phyloP scores from a whole-genome alignment of 805 yeast species.

The Yamadazyma sp. region DNA sequence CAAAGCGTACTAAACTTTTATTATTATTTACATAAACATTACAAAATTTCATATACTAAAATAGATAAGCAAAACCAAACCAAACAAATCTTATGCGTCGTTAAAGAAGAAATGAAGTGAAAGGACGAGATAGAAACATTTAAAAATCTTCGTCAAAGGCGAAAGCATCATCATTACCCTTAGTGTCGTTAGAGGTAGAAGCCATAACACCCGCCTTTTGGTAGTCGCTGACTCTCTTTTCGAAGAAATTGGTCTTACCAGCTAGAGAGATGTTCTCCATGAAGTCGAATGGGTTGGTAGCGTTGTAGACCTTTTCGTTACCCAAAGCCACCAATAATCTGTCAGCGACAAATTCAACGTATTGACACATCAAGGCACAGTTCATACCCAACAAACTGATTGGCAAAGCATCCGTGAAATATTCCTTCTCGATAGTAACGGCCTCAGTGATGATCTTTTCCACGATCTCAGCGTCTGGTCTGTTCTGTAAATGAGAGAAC shows the following conservation, averaged over 20 bases:
- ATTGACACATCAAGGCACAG: conserved; percentile 90
- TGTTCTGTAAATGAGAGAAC: conserved; percentile 88
- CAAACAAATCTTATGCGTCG: conserved; percentile 6
- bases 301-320: conserved; percentile 83
- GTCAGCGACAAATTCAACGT: conserved; percentile 97
- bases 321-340: conserved; percentile 90
- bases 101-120: conserved; percentile 7
- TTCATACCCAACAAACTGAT: conserved; percentile 94
- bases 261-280: conserved; percentile 98
- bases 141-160: conserved; percentile 93
- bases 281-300: conserved; percentile 92
- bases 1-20: conserved; percentile 1
- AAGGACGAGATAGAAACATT: neutral
- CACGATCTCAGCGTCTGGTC: conserved; percentile 78
- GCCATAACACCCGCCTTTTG: conserved; percentile 99
- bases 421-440: conserved; percentile 89
- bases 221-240: conserved; percentile 97
- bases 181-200: conserved; percentile 48
- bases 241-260: conserved; percentile 98
- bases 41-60: conserved; percentile 8
- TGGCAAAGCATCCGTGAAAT: conserved; percentile 93
- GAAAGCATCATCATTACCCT: conserved; percentile 56
- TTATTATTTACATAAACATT: conserved; percentile 11
- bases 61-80: conserved; percentile 7
- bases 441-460: conserved; percentile 92